Base-by-base conservation (phyloP, 345 rosid species). In the Brassica carinata region DNA sequence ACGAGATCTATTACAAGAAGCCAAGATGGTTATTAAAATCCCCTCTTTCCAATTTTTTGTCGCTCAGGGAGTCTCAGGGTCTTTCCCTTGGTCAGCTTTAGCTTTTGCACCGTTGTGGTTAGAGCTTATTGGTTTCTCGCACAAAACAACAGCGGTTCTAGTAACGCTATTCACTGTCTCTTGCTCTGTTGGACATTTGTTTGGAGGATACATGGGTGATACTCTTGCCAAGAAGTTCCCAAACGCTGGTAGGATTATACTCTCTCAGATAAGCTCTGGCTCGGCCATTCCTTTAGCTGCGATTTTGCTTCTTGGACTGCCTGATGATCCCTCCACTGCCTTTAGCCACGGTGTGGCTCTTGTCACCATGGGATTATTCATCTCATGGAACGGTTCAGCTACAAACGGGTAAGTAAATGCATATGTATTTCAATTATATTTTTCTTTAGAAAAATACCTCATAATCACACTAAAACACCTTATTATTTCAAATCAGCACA, bases 151-250 rank as follows among this genome's bases (percentile, higher is more conserved):
- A 0, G 91, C 95, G 72, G 40, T 84, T 33, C 76, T 89, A 1
- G 74, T 84, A 75, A 84, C 90, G 0, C 79, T 85, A 1, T 88
- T 86, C 71, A 75, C 71, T 0, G 10, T 87, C 34, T 85, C 84
- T 7, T 23, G 82, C 58, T 87, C 88, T 8, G 5, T 89, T 64
- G 91, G 91, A 17, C 70, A 33, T 66, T 79, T 87, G 0, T 89
- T 89, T 69, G 92, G 91, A n/a, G 95, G 92, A 10, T 73, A 36
- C 65, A 85, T 85, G 95, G 92, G 95, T 23, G 91, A 89, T 79
- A 11, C 27, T 31, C 87, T 91, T 0, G 85, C 92, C 1, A 85
- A 79, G 73, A 79, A 33, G 30, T 78, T 84, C 4, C 91, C 94
- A 0, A 89, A 89, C 70, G 79, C 87, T 2, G 93, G 93, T 19